These are phyloP conservation scores for Adansonia grandidieri DNA, from an alignment of 441 rosid species.

Conservation along the genomic window DNA sequence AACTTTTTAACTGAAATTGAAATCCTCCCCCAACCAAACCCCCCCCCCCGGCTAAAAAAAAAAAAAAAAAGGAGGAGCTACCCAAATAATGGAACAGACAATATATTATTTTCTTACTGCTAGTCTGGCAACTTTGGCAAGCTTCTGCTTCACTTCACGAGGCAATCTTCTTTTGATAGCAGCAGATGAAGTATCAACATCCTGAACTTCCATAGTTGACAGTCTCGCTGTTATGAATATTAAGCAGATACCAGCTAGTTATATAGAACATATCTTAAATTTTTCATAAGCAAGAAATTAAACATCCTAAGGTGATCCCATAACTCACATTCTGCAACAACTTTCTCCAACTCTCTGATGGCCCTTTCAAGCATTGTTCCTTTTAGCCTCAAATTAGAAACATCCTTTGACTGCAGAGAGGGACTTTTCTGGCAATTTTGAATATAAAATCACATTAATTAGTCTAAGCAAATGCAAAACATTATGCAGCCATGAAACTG, in stretches of 20 bases:
- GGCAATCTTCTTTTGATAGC: conserved; percentile 44
- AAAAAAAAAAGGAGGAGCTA: not conserved
- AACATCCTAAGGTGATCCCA: conserved; percentile 11
- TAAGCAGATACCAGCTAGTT: conserved; percentile 8
- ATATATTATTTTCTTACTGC: conserved; percentile 32
- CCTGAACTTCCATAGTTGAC: conserved; percentile 34
- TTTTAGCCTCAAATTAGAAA: conserved; percentile 35
- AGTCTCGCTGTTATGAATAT: conserved; percentile 36
- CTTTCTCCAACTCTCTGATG: conserved; percentile 47
- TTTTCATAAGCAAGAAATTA: conserved; percentile 19
- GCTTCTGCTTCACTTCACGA: conserved; percentile 45
- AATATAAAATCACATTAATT: conserved; percentile 19
- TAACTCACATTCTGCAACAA: conserved; percentile 46
- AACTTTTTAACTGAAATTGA: conserved; percentile 15
- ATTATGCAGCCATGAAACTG: conserved; percentile 19
- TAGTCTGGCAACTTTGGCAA: conserved; percentile 50
- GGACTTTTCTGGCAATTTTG: conserved; percentile 35
- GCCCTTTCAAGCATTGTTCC: conserved; percentile 46
- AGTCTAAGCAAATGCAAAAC: conserved; percentile 11
- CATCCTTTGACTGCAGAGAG: conserved; percentile 33
- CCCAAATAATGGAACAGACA: not conserved
- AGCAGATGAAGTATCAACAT: conserved; percentile 35
- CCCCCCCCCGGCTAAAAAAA: too few species aligned
- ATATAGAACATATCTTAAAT: conserved; percentile 17
- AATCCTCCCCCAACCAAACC: not conserved